Base-by-base conservation (phyloP, 2,329 filamentous ascomycete species). In the Verticillium longisporum region DNA sequence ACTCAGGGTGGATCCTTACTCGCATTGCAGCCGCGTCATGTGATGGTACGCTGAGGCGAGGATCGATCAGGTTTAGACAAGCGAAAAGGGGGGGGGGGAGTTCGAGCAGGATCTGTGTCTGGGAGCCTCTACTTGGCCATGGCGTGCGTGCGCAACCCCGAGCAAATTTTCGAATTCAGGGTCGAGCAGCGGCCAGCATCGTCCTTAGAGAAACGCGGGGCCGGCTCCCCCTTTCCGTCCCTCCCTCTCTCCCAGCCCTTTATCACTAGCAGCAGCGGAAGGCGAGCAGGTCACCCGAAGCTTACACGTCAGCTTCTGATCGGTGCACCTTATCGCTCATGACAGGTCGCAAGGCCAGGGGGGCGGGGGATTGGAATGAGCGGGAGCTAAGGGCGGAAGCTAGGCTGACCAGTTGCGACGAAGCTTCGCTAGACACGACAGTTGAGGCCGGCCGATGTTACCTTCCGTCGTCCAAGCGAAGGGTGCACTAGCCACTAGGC, bases 1-100 rank as follows among this genome's bases (percentile, higher is more conserved):
- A 21, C 56, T 13, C 45, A 18, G 56, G 11, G 57, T 54, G 57
- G 57, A 36, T 54, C 50, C 41, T 59, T n/a, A 21, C 57, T 32
- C 57, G 57, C 57, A 59, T 59, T 59, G 57, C 57, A 59, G 57
- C 45, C 41, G 18, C 57, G 57, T 59, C 57, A 59, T 59, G 57
- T 59, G 57, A 59, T 59, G 45, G 45, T 15, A 34, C 21, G 41
- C 41, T 32, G 45, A 53, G 57, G 57, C 57, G 57, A 59, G 32
- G 57, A 37, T 54, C n/a, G 18, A 50, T 50, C 45, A 50, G 38
- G 38, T 11, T 18, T 18, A 18, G n/a, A 50, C 45, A 50, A 50
- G 45, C 45, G 45, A 50, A 26, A 26, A 26, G 26, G 26, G 26
- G 4, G 26, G 26, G 26, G 26, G 26, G 26, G 18, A 7, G 10